Evolutionary conservation across 305 asterid species (phyloP).

Genomic region (Fraxinus ornus): DNA sequence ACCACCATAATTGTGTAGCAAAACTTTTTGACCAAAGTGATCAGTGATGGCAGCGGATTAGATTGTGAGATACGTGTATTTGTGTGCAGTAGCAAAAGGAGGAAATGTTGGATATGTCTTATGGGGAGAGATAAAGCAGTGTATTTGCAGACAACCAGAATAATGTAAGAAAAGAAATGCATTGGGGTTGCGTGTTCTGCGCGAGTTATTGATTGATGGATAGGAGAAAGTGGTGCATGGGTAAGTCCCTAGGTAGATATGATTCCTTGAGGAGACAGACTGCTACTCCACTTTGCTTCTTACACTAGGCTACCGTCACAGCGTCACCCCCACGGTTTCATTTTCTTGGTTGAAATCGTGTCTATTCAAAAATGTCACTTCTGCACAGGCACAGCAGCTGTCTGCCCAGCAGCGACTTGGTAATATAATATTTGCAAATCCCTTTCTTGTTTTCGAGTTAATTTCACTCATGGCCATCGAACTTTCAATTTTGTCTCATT

Average conservation of each 20-base stretch:
- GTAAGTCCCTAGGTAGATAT: slow-evolving; percentile 31
- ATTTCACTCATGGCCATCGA: background rate
- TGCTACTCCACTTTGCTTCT: slow-evolving; percentile 26
- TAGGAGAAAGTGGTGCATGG: background rate
- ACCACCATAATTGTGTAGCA: background rate
- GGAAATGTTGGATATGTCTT: background rate
- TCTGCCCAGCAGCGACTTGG: background rate
- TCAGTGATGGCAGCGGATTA: background rate
- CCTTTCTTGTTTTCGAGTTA: background rate
- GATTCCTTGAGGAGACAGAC: slow-evolving; percentile 22
- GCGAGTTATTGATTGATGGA: slow-evolving; percentile 29
- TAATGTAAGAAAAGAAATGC: slow-evolving; percentile 14
- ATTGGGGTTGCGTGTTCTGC: slow-evolving; percentile 47
- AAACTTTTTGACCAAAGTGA: background rate
- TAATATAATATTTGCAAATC: too few species aligned
- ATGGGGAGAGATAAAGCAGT: slow-evolving; percentile 17
- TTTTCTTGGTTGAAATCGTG: background rate
- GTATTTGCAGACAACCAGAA: background rate
- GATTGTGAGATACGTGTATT: background rate
- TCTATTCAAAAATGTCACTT: background rate
- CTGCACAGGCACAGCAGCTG: background rate
- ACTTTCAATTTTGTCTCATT: background rate
- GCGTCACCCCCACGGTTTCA: background rate
- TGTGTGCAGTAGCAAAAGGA: background rate
- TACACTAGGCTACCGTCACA: slow-evolving; percentile 15